Base-by-base conservation (phyloP, 1,284 basidiomycete species). In the Cutaneotrichosporon daszewskae region DNA sequence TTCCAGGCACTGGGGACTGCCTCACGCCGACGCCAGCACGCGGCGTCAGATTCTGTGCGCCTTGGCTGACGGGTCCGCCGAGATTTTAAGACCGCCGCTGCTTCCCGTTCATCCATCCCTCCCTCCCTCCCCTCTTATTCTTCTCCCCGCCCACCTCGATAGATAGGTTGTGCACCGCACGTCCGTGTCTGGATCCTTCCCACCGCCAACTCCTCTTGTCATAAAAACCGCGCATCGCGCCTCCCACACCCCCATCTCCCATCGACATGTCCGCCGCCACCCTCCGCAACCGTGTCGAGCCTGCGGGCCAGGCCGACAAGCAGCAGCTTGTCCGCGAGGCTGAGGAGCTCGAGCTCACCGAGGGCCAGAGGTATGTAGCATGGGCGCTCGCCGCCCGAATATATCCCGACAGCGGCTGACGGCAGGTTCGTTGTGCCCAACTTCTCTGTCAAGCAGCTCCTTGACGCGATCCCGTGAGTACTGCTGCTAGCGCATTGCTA, bases 401-500 rank as follows among this genome's bases (percentile, higher is more conserved):
- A 22, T 13, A 26, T 14, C 24, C 22, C 7, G 26, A 28, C 39
- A 18, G 25, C 25, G 25, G 25, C 25, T 8, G 25, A 8, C 9
- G 25, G 14, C 51, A 67, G 64, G 53, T 72, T 72, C 57, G 51
- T 69, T 40, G 60, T 70, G 32, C 69, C 69, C 46, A 64, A 68
- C 59, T 72, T 58, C 51, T 69, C 69, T 49, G 58, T 68, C 60
- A 72, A 72, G 62, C 68, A 72, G 62, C 72, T 96, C 48, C 78
- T 96, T 41, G 81, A 80, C 43, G 81, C 80, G 22, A 95, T 97
- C 66, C 92, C 90, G 87, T 90, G 64, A 59, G 69, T 64, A 14
- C 13, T 16, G 9, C 16, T 31, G 22, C 17, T 35, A 17, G 13
- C 20, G 18, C 4, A 13, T 16, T 12, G 5, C 10, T 27, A 17